Evolutionary conservation across 768 basidiomycete genomes (phyloP), one percentile per base, ranked within the genome.

Genomic region (Boletus fagicola): DNA sequence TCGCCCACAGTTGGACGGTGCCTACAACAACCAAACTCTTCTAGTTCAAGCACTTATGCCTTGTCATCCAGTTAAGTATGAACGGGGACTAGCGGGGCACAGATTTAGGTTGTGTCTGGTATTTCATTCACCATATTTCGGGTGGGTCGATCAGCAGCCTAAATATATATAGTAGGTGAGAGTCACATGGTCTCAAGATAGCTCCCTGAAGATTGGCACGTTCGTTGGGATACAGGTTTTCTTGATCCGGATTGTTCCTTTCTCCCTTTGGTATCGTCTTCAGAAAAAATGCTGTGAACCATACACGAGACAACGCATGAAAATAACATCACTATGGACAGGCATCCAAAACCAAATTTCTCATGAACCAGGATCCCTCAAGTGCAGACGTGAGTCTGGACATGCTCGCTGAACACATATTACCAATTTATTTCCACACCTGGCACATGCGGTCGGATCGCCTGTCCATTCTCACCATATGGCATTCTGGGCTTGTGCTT

Each of bases 391-490:
- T 20, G 18, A 24, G 43, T 28, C 20, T 9, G 33, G 16, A n/a
- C 35, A 40, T 22, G 8, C 33, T 38, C 40, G 12, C 12, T 33
- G 31, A 47, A 48, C 35, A 49, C 47, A 39, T 5, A 8, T 28
- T 35, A 30, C 40, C 13, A 4, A 22, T 44, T 12, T 20, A 50
- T 47, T 31, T 40, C 43, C 22, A 20, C 47, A 10, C 24, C 16
- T 28, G 46, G 22, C 30, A 20, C 52, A 31, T 46, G 47, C 13
- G 7, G 26, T 20, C 35, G 13, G 31, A 49, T 15, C 38, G 16
- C 58, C 35, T 56, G 54, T 49, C 15, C 57, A 26, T 24, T 26
- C 49, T 45, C 22, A 22, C 45, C 62, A 48, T 56, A 52, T 67
- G 60, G 47, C 39, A 40, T 10, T n/a, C 39, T 5, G 10, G n/a